Base-by-base conservation (phyloP, 371 early-diverging fungal species). In the Mortierella sp. region DNA sequence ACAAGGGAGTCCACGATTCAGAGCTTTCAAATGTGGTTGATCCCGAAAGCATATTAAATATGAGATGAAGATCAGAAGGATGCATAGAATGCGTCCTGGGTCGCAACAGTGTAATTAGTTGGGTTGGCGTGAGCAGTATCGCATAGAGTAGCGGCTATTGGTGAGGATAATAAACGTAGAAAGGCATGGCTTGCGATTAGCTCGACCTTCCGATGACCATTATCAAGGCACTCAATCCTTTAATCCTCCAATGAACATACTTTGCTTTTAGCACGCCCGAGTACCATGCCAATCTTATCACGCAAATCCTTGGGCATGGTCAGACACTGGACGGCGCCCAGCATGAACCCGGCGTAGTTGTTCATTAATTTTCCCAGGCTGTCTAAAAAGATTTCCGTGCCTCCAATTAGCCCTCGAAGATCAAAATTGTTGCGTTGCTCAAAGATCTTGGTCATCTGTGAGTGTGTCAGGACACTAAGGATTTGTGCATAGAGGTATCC, bases 1-100 rank as follows among this genome's bases (percentile, higher is more conserved):
- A 98, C n/a, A 98, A 86, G 18, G 98, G 98, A 2, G 93, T 93
- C 97, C 97, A 98, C 14, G 92, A 90, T 76, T 97, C 97, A 15
- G 86, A 91, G 55, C 92, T 88, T 25, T 87, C 84, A 60, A 92
- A 91, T 5, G 92, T 90, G 0, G 92, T 88, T 4, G 92, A 91
- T 2, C 92, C 91, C 1, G 89, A 86, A 18, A 95, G 81, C 88
- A 96, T 89, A 66, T 95, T 96, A 65, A 94, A 92, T 7, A 97
- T 80, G 37, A 97, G 80, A 66, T 93, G 94, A 16, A 96, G 81
- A 75, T 98, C 98, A 0, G 91, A 86, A 6, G 96, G 93, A 73
- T 95, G 95, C 70, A 96, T 79, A 44, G 91, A 91, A 64, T 94
- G 89, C 59, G 89, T 89, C 57, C 90, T 86, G 6, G 95, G 95